These are phyloP conservation scores for Wickerhamomyces silvicola DNA, from an alignment of 805 yeast species.

Conservation along the genomic window DNA sequence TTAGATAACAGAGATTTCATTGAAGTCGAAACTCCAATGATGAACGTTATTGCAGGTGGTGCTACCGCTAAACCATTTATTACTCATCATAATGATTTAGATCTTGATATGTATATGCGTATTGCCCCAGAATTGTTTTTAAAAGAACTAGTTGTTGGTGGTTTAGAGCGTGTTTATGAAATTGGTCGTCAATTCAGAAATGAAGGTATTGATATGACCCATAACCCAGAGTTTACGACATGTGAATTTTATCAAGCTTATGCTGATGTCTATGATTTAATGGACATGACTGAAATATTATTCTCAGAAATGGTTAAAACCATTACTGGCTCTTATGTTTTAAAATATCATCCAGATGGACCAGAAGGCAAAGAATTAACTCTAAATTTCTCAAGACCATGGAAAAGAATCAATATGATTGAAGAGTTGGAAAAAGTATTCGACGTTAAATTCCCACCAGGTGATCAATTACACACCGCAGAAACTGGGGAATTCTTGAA, in stretches of 20 bases:
- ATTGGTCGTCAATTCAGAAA: constrained; percentile 98
- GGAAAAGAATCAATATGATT: constrained; percentile 98
- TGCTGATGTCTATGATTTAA: constrained; percentile 93
- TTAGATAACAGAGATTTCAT: constrained; percentile 80
- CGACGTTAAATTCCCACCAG: constrained; percentile 89
- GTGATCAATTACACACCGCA: constrained; percentile 87
- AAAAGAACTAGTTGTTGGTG: constrained; percentile 96
- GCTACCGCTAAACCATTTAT: constrained; percentile 98
- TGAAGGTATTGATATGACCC: constrained; percentile 98
- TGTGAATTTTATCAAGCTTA: constrained; percentile 98
- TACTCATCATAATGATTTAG: constrained; percentile 94
- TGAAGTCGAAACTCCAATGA: constrained; percentile 98
- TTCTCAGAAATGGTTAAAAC: constrained; percentile 97
- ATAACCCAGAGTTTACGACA: constrained; percentile 97
- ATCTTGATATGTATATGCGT: constrained; percentile 96
- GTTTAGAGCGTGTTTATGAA: constrained; percentile 96
- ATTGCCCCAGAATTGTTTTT: constrained; percentile 96
- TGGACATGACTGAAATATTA: constrained; percentile 86
- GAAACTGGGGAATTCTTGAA: constrained; percentile 91
- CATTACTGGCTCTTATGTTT: constrained; percentile 82
- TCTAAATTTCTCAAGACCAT: constrained; percentile 89
- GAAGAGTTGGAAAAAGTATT: constrained; percentile 86
- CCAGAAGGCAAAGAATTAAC: constrained; percentile 75
- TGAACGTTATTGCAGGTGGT: constrained; percentile 98
- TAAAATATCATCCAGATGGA: constrained; percentile 90